Evolutionary conservation across 2,329 filamentous ascomycete species (phyloP), one percentile per base, ranked within the genome.

Genomic region (Penicillium sp.): DNA sequence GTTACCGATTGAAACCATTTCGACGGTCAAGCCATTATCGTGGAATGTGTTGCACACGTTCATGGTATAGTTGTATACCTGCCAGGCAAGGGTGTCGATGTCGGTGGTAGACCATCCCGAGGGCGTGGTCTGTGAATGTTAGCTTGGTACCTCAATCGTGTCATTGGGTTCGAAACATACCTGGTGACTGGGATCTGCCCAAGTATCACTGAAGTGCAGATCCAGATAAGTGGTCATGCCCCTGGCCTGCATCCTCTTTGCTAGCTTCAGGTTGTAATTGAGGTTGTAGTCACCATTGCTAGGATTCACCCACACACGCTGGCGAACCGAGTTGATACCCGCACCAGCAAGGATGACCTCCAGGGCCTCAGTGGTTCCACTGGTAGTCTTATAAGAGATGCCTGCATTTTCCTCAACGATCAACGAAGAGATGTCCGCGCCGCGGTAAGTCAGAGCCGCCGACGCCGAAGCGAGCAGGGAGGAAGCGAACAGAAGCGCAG

Each of bases 271-370:
- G 65, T 89, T 89, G 71, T 90, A 90, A 53, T 81, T 81, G 39
- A 89, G 76, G 68, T 87, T 81, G 69, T 90, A 90, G 59, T 79
- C 77, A 42, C 85, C 84, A 59, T 82, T 79, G 10, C 79, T 74
- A 0, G 84, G 83, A 60, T 86, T 87, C 23, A 89, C 86, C 87
- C 86, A 90, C 41, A 90, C 70, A 24, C 87, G 79, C 67, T 90
- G 86, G 16, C 86, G 82, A 42, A 89, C 82, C 0, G 83, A 86
- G 69, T 89, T 89, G 60, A 88, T 81, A 13, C 86, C 87, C 26
- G 77, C 81, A 10, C 72, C 73, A 3, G 76, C 79, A 3, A 89
- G 72, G 48, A 89, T 88, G 2, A 72, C 76, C 63, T 90, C 87
- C 1, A 90, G 75, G 0, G 82, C 70, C 52, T 83, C 74, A 0